Evolutionary conservation across 2,329 filamentous ascomycete genomes (phyloP), one percentile per base, ranked within the genome.

Genomic region (Talaromyces amestolkiae): DNA sequence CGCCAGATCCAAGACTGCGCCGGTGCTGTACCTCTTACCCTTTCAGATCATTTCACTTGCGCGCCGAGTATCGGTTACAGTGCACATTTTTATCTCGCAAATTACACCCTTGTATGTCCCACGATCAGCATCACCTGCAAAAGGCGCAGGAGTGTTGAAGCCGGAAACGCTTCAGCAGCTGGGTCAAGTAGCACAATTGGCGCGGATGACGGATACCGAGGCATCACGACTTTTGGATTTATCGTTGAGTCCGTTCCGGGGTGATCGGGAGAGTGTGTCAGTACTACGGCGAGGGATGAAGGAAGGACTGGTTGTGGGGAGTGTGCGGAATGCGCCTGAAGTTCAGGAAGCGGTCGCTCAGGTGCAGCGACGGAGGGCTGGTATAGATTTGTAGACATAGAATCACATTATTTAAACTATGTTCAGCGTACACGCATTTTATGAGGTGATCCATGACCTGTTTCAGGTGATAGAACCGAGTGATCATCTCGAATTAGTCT

Each of bases 241-340:
- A 75, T 92, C 96, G 72, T 85, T 93, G 76, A 87, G 88, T 61
- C 94, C 94, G 0, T 97, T 93, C 77, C 86, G 84, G 60, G 89
- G 88, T n/a, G 90, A 96, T 72, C 80, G 84, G 41, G 84, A 86
- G 67, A 83, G 82, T n/a, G 80, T 90, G 56, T 82, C 82, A 53
- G 87, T 87, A 66, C 79, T 96, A 72, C 85, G 88, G 68, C 84
- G 84, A 47, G 91, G 90, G 72, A 86, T 97, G 79, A 91, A 89
- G 78, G 91, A 95, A 72, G 96, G 92, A 85, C 81, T 98, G 70
- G 88, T 97, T 60, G 88, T 96, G 76, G 96, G 96, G 74, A 93
- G 89, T 15, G 90, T 96, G 66, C 85, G 87, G 69, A 87, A 86
- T 58, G 91, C 94, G 77, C 89, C 89, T 0, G 91, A 94, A 79